A percentile compares a stretch with the other conserved stretches of the same genome.
Evolutionary conservation across 2,329 filamentous ascomycete genomes (phyloP).

Genomic region (Xylariaceae sp.): DNA sequence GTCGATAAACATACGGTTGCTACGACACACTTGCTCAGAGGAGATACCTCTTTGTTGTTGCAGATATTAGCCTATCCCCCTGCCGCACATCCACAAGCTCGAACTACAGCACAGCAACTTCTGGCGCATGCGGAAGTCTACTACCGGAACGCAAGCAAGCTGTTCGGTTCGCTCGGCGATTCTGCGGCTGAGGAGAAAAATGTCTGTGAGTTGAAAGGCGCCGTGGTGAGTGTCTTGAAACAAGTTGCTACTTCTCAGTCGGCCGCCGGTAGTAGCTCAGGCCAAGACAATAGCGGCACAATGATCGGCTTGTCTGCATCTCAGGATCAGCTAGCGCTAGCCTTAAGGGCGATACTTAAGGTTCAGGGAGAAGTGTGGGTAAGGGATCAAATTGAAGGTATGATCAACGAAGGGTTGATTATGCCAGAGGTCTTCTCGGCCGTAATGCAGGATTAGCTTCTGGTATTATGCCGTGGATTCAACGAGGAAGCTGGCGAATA

Average conservation of each 20-base stretch:
- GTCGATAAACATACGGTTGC: slow-evolving; percentile 18
- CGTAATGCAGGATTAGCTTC: neutral
- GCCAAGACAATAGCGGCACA: slow-evolving; percentile 1
- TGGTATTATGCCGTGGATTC: neutral
- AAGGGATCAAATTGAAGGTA: slow-evolving; percentile 15
- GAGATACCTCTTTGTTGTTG: slow-evolving; percentile 29
- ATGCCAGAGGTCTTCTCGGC: slow-evolving; percentile 11
- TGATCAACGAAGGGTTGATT: slow-evolving; percentile 13
- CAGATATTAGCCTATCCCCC: slow-evolving; percentile 29
- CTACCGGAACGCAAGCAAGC: slow-evolving; percentile 32
- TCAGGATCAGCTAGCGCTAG: slow-evolving; percentile 5
- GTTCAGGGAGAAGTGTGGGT: slow-evolving; percentile 11
- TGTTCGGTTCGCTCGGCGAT: slow-evolving; percentile 16
- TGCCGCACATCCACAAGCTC: slow-evolving; percentile 23
- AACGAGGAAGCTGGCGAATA: neutral
- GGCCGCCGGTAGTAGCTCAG: slow-evolving; percentile 9
- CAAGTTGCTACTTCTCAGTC: slow-evolving; percentile 6
- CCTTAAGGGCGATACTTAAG: slow-evolving; percentile 3
- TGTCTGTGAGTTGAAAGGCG: slow-evolving; percentile 18
- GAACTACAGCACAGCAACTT: slow-evolving; percentile 23
- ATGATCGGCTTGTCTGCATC: slow-evolving; percentile 1
- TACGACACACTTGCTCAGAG: slow-evolving; percentile 29
- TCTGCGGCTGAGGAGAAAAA: slow-evolving; percentile 9
- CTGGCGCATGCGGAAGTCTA: slow-evolving; percentile 32
- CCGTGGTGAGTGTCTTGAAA: slow-evolving; percentile 16